Percentiles rank a stretch among this genome's conserved stretches.
Evolutionary conservation across 108 stramenopile species (phyloP).

Genomic region (Mediolabrus comicus): DNA sequence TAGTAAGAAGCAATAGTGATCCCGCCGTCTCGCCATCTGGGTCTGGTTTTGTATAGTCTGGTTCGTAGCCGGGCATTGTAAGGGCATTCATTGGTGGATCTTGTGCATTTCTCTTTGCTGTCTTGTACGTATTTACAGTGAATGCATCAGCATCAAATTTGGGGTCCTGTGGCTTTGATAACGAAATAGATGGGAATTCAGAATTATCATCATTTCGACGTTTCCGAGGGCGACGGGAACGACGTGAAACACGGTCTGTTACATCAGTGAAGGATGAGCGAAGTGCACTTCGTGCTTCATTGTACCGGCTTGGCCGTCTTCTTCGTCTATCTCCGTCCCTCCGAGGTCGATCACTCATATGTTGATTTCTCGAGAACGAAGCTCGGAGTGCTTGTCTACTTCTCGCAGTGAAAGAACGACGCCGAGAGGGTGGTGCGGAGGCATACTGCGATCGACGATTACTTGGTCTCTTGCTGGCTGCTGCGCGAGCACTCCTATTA

Average conservation of each 20-base stretch:
- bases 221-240: background rate
- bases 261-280: background rate
- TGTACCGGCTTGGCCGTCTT: background rate
- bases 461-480: background rate
- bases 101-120: background rate
- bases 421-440: background rate
- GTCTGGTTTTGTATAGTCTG: background rate
- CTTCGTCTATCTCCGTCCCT: background rate
- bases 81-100: background rate
- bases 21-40: background rate
- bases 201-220: background rate
- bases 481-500: constrained; percentile 5
- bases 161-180: constrained; percentile 6
- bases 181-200: background rate
- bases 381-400: background rate
- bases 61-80: background rate
- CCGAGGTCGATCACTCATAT: background rate
- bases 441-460: background rate
- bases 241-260: background rate
- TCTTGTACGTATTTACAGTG: constrained; percentile 34
- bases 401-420: background rate
- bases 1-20: background rate
- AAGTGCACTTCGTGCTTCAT: too few species aligned
- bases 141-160: constrained; percentile 19
- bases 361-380: background rate